Percentiles rank a stretch among this genome's conserved stretches.
phyloP scores from a whole-genome alignment of 371 early-diverging fungal species.

The Rhizopus arrhizus region DNA sequence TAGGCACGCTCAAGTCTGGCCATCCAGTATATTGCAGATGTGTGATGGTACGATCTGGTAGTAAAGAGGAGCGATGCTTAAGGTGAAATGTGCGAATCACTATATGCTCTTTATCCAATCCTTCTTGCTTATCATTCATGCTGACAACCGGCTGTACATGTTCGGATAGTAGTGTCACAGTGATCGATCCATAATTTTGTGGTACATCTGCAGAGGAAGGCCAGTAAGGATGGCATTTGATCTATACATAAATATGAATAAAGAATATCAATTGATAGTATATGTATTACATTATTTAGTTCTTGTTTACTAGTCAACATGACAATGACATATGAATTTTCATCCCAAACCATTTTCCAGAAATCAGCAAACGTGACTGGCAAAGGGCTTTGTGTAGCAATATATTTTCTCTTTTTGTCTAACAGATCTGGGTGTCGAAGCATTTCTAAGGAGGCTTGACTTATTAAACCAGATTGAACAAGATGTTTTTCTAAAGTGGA shows the following conservation, averaged over 20 bases:
- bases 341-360: conserved; percentile 88
- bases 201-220: conserved; percentile 40
- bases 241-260: conserved; percentile 13
- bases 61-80: not conserved
- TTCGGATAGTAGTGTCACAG: conserved; percentile 29
- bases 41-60: conserved; percentile 48
- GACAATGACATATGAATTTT: conserved; percentile 68
- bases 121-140: conserved; percentile 27
- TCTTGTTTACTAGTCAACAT: conserved; percentile 87
- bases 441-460: conserved; percentile 21
- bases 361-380: conserved; percentile 78
- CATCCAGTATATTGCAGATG: conserved; percentile 82
- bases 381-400: conserved; percentile 87
- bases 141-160: conserved; percentile 19
- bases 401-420: conserved; percentile 50
- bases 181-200: conserved; percentile 32
- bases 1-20: conserved; percentile 83
- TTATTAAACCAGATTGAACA: conserved; percentile 16
- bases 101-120: conserved; percentile 9
- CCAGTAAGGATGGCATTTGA: conserved; percentile 75
- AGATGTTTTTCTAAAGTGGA: conserved; percentile 13
- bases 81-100: conserved; percentile 19
- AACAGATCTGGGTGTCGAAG: conserved; percentile 8
- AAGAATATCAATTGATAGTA: conserved; percentile 10
- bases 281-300: conserved; percentile 55